A percentile compares a stretch with the other conserved stretches of the same genome.
Conservation (phyloP, 495 filamentous ascomycete species). For the Geopyxis carbonaria region DNA sequence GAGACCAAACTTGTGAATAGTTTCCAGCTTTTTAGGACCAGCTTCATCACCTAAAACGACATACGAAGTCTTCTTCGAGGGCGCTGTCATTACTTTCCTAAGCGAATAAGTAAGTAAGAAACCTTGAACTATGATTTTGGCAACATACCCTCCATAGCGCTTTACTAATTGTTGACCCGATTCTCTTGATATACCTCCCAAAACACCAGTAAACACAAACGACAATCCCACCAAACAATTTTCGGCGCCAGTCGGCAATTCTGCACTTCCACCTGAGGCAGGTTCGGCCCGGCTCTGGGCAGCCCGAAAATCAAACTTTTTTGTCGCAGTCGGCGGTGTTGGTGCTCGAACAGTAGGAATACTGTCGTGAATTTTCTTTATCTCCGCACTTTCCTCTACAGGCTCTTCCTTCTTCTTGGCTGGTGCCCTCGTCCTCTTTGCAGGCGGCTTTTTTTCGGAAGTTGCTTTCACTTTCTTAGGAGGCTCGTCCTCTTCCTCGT, state of each 20-base stretch:
- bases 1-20: constrained; percentile 55
- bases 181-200: constrained; percentile 62
- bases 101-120: too few relatives aligned
- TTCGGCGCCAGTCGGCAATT: constrained; percentile 67
- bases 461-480: constrained; percentile 29
- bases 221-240: constrained; percentile 85
- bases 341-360: constrained; percentile 69
- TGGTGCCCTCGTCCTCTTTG: constrained; percentile 43
- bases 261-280: constrained; percentile 42
- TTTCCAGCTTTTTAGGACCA: constrained; percentile 82
- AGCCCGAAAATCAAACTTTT: constrained; percentile 55
- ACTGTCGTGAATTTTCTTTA: constrained; percentile 72
- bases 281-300: constrained; percentile 38
- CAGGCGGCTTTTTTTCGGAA: constrained; percentile 38
- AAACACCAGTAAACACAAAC: constrained; percentile 92
- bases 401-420: constrained; percentile 45
- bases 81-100: constrained; percentile 61
- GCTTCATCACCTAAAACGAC: constrained; percentile 84
- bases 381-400: constrained; percentile 40
- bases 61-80: constrained; percentile 82
- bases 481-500: constrained; percentile 31
- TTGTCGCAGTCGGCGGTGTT: constrained; percentile 49
- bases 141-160: constrained; percentile 78
- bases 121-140: constrained; percentile 73
- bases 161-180: constrained; percentile 80